These are phyloP conservation scores for Ailanthus altissimus DNA, from an alignment of 345 rosid genomes.

Conservation along the genomic window DNA sequence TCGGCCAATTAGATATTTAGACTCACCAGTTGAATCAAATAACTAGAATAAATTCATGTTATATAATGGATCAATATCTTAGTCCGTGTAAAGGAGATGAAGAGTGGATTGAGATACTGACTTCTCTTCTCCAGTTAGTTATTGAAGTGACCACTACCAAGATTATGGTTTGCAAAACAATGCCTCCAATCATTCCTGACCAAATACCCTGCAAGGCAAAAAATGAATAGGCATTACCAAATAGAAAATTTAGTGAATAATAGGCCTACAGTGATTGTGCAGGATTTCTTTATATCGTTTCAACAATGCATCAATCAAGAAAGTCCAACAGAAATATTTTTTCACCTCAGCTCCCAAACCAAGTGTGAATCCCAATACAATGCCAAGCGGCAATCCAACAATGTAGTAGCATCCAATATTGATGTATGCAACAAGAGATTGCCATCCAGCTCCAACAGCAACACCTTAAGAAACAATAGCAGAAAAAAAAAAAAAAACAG, in stretches of 20 bases:
- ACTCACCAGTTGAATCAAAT: constrained; percentile 5
- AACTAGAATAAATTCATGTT: background rate
- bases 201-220: constrained; percentile 71
- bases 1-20: background rate
- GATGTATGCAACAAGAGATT: constrained; percentile 74
- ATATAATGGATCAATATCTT: background rate
- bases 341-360: constrained; percentile 64
- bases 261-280: background rate
- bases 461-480: constrained; percentile 51
- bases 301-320: background rate
- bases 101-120: constrained; percentile 27
- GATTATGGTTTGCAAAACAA: constrained; percentile 67
- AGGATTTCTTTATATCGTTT: too few species aligned
- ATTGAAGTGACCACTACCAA: constrained; percentile 57
- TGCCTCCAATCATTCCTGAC: constrained; percentile 96
- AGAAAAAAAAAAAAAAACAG: background rate
- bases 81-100: background rate
- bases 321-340: background rate
- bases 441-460: constrained; percentile 99
- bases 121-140: constrained; percentile 85
- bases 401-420: constrained; percentile 82
- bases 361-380: constrained; percentile 76
- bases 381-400: constrained; percentile 84
- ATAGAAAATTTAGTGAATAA: background rate
- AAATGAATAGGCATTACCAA: background rate